phyloP scores from a whole-genome alignment of 371 early-diverging fungal genomes.

The Apophysomyces trapeziformis region DNA sequence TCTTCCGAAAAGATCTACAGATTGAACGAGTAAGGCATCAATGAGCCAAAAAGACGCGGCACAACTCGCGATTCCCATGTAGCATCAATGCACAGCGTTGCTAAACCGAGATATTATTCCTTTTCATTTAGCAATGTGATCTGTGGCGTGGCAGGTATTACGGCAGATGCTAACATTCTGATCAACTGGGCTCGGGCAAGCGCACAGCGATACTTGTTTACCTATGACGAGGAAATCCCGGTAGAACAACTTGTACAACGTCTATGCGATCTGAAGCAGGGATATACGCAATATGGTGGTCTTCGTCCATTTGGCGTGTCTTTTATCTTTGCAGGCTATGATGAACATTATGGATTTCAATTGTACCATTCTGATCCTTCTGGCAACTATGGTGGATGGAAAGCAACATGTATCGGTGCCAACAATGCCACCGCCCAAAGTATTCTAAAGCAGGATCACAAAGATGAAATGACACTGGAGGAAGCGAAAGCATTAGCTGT shows the following conservation, averaged over 20 bases:
- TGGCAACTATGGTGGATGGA: slow-evolving; percentile 99
- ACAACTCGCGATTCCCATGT: background rate
- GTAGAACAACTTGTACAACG: slow-evolving; percentile 93
- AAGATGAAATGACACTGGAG: slow-evolving; percentile 84
- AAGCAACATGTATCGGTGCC: slow-evolving; percentile 97
- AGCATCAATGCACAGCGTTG: no score
- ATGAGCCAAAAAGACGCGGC: slow-evolving; percentile 22
- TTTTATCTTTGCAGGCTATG: slow-evolving; percentile 97
- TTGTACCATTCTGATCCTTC: slow-evolving; percentile 99
- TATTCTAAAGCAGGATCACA: slow-evolving; percentile 95
- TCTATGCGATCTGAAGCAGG: slow-evolving; percentile 97
- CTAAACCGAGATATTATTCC: no score
- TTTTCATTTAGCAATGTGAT: slow-evolving; percentile 76
- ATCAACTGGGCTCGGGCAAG: slow-evolving; percentile 89
- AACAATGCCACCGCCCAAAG: slow-evolving; percentile 91
- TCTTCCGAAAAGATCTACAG: slow-evolving; percentile 97
- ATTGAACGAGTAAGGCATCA: slow-evolving; percentile 81
- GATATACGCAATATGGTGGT: slow-evolving; percentile 98
- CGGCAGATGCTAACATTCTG: slow-evolving; percentile 97
- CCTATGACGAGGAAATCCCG: slow-evolving; percentile 91
- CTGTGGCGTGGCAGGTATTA: slow-evolving; percentile 98
- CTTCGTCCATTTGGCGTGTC: slow-evolving; percentile 99
- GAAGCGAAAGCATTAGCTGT: slow-evolving; percentile 90
- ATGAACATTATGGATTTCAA: slow-evolving; percentile 91
- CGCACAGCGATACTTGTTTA: slow-evolving; percentile 90